phyloP scores from a whole-genome alignment of 768 basidiomycete species.

The Suillus lakei region DNA sequence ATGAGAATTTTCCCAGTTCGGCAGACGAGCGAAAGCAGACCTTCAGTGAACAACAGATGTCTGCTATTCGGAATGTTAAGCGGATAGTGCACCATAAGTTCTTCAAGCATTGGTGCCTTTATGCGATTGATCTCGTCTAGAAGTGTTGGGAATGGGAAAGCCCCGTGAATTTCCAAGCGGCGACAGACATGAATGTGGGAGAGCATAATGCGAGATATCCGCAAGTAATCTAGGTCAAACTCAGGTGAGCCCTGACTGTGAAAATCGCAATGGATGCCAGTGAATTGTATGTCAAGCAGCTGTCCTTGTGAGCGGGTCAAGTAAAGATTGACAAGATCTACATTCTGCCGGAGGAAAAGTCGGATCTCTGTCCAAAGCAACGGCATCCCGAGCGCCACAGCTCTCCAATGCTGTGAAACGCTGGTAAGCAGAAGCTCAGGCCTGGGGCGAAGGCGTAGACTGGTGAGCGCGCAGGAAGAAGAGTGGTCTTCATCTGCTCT shows the following conservation, averaged over 20 bases:
- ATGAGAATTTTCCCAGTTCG: not conserved
- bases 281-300: constrained; percentile 26
- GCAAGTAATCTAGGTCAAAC: constrained; percentile 25
- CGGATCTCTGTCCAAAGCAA: constrained; percentile 43
- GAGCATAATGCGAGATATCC: constrained; percentile 29
- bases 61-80: constrained; percentile 9
- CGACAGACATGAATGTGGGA: constrained; percentile 30
- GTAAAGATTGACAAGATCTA: constrained; percentile 30
- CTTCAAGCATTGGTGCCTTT: constrained; percentile 29
- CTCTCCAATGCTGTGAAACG: constrained; percentile 49
- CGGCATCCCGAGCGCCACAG: constrained; percentile 41
- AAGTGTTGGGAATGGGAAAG: constrained; percentile 28
- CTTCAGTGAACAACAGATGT: constrained; percentile 5
- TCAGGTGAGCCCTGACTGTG: constrained; percentile 21
- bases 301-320: constrained; percentile 30
- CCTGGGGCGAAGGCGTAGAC: constrained; percentile 7
- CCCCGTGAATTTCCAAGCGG: constrained; percentile 30
- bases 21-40: not conserved
- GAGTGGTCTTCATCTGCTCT: constrained; percentile 3
- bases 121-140: constrained; percentile 25
- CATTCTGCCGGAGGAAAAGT: constrained; percentile 31
- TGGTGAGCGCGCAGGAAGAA: constrained; percentile 7
- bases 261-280: constrained; percentile 22
- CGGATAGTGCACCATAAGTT: constrained; percentile 31
- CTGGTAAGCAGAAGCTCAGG: constrained; percentile 43